A percentile compares a stretch with the other conserved stretches of the same genome.
phyloP scores from a whole-genome alignment of 2,329 filamentous ascomycete genomes.

The Tolypocladium inflatum region DNA sequence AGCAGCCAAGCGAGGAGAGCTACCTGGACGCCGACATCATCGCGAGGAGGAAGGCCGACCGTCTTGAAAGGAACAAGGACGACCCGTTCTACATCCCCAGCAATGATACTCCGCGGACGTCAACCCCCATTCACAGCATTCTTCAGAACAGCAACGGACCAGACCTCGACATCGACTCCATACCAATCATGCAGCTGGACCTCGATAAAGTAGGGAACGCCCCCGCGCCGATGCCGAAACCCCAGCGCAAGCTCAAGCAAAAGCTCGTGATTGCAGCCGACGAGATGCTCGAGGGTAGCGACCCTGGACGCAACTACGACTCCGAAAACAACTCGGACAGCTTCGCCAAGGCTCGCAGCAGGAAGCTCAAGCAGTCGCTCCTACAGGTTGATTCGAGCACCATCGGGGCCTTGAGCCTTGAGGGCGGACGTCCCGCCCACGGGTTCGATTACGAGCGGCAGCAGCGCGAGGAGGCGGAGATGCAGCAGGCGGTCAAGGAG shows the following conservation, averaged over 20 bases:
- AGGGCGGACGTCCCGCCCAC: slow-evolving; percentile 25
- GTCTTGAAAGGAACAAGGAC: slow-evolving; percentile 74
- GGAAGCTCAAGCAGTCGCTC: slow-evolving; percentile 51
- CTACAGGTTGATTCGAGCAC: slow-evolving; percentile 83
- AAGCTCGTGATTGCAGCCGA: slow-evolving; percentile 62
- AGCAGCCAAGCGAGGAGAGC: slow-evolving; percentile 51
- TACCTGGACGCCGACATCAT: slow-evolving; percentile 66
- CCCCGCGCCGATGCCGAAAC: slow-evolving; percentile 20
- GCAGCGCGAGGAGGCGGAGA: slow-evolving; percentile 74
- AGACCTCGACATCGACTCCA: slow-evolving; percentile 83
- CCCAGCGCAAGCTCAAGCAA: slow-evolving; percentile 37
- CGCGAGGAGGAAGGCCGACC: slow-evolving; percentile 65
- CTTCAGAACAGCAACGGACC: slow-evolving; percentile 62
- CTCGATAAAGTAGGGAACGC: slow-evolving; percentile 44
- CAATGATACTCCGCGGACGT: slow-evolving; percentile 47
- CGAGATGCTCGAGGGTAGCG: slow-evolving; percentile 55
- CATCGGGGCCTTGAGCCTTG: slow-evolving; percentile 63
- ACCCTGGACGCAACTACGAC: slow-evolving; percentile 37
- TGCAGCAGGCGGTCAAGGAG: slow-evolving; percentile 79
- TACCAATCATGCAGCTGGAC: slow-evolving; percentile 90
- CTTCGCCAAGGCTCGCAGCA: slow-evolving; percentile 36
- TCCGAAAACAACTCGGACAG: slow-evolving; percentile 43
- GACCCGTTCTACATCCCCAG: slow-evolving; percentile 87
- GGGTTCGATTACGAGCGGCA: slow-evolving; percentile 53
- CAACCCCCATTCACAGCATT: slow-evolving; percentile 73